Evolutionary conservation across 2,329 filamentous ascomycete genomes (phyloP), one percentile per base, ranked within the genome.

Genomic region (Didymella segeticola): DNA sequence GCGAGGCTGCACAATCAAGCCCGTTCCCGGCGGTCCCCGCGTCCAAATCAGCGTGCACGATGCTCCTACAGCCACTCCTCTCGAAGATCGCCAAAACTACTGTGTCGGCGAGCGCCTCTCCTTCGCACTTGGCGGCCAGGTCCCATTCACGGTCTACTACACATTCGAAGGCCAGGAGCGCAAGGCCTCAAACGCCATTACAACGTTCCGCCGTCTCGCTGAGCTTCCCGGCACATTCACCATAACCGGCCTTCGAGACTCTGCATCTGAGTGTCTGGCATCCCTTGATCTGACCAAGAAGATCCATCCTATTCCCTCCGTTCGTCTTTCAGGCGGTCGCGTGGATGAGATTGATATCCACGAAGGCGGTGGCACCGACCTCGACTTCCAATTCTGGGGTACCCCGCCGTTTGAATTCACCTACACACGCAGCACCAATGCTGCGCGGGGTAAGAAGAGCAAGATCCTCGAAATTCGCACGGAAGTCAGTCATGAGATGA

Each of bases 371-470:
- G 90, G 96, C 72, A 92, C 95, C 1, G 91, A 97, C 71, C 92
- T 99, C 46, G 79, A 91, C 7, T 98, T 99, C 66, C 90, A 96
- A 67, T 99, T 99, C 77, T 93, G 90, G 80, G 95, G 96, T 51
- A 93, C 90, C 5, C 92, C 95, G 57, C 95, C 95, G 1, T 99
- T 99, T 69, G 95, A 98, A 76, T 99, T 98, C 72, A 97, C 93
- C 52, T 98, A 96, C 74, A 98, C 92, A 17, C 84, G 95, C 57
- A 95, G 89, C 75, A 91, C 91, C 37, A 96, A 96, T 71, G 87
- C 87, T n/a, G 89, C 89, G 1, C 66, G 68, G 11, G 74, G 75
- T 1, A 68, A 69, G 63, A 90, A 91, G 74, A 89, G 67, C 37
- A 70, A 66, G 66, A 85, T 99, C 27, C 82, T 99, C 15, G 96